phyloP scores from a whole-genome alignment of 2,329 filamentous ascomycete genomes.

The Chaetomium olivaceum region DNA sequence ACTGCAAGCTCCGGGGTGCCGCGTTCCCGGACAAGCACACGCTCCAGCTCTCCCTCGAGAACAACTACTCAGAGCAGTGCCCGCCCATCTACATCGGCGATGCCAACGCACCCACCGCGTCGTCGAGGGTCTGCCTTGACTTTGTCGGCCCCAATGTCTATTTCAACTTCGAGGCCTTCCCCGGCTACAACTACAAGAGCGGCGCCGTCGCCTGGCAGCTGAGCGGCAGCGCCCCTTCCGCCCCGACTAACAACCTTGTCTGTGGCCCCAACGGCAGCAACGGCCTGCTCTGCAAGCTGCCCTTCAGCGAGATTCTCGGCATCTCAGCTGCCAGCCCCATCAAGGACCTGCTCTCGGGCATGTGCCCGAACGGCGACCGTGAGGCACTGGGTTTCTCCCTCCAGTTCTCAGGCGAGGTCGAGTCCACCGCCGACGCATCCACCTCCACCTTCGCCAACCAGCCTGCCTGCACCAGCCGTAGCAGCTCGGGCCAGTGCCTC shows the following conservation, averaged over 20 bases:
- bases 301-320: slow-evolving; percentile 22
- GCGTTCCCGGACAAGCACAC: slow-evolving; percentile 23
- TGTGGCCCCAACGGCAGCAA: slow-evolving; percentile 11
- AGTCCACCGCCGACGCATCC: not conserved
- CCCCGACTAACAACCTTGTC: not conserved
- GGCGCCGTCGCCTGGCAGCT: slow-evolving; percentile 17
- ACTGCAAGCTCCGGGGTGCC: slow-evolving; percentile 21
- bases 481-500: slow-evolving; percentile 10
- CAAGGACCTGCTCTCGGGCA: slow-evolving; percentile 16
- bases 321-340: slow-evolving; percentile 4
- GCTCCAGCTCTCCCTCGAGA: slow-evolving; percentile 22
- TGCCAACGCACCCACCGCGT: not conserved
- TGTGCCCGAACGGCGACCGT: slow-evolving; percentile 23
- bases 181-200: slow-evolving; percentile 16
- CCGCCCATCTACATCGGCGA: slow-evolving; percentile 16
- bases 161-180: slow-evolving; percentile 22
- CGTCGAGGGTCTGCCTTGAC: slow-evolving; percentile 22
- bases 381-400: slow-evolving; percentile 21
- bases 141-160: slow-evolving; percentile 15
- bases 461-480: slow-evolving; percentile 16
- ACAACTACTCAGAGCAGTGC: slow-evolving; percentile 21
- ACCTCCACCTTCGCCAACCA: slow-evolving; percentile 7
- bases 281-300: slow-evolving; percentile 20
- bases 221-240: slow-evolving; percentile 16
- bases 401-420: slow-evolving; percentile 11